phyloP scores from a whole-genome alignment of 2,329 filamentous ascomycete species.

The Pseudophaeomoniella oleicola region DNA sequence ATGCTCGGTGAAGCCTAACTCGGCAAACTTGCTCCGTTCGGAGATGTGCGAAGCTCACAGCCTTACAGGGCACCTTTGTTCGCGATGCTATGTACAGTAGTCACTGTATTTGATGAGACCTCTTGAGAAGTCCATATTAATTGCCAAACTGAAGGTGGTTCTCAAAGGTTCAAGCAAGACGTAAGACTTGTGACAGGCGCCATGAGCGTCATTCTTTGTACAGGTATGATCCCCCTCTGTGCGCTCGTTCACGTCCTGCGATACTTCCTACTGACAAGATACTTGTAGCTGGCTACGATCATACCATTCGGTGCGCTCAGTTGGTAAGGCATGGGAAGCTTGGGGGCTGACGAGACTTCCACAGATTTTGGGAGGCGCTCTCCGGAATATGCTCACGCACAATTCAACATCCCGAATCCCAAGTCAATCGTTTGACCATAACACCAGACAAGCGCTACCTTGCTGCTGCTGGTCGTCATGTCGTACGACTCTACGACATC shows the following conservation, averaged over 20 bases:
- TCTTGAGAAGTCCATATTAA: no score
- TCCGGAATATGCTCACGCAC: constrained; percentile 96
- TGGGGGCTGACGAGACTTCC: constrained; percentile 4
- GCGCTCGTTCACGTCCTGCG: constrained; percentile 6
- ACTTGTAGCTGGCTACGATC: constrained; percentile 52
- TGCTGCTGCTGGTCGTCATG: constrained; percentile 65
- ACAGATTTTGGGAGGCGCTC: constrained; percentile 93
- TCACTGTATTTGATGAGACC: no score
- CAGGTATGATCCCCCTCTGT: constrained; percentile 32
- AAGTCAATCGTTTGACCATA: constrained; percentile 96
- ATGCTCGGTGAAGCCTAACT: not conserved
- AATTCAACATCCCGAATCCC: constrained; percentile 94
- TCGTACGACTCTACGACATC: constrained; percentile 96
- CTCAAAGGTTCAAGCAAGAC: no score
- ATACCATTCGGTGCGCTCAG: constrained; percentile 51
- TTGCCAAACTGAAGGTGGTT: no score
- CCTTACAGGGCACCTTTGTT: no score
- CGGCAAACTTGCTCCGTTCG: constrained; percentile 1
- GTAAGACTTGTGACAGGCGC: no score
- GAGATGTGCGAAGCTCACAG: not conserved
- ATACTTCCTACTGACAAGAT: constrained; percentile 8
- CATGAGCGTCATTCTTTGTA: constrained; percentile 56
- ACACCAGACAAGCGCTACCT: constrained; percentile 95
- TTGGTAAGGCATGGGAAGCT: constrained; percentile 3
- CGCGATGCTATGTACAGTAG: no score